phyloP scores from a whole-genome alignment of 2,329 filamentous ascomycete species.

The Aspergillus sp. region DNA sequence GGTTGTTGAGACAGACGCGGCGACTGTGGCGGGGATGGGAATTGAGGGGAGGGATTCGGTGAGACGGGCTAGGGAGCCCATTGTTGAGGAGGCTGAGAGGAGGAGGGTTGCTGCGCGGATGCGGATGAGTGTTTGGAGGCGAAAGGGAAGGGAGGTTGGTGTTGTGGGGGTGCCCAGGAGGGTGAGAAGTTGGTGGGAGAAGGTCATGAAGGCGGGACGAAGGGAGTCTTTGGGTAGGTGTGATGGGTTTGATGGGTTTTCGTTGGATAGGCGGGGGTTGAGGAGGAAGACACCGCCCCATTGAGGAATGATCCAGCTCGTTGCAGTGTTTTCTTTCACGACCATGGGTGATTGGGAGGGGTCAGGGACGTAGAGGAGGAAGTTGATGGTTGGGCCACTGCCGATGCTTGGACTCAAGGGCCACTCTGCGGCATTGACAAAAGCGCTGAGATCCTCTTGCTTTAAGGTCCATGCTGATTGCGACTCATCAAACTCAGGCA shows the following conservation, averaged over 20 bases:
- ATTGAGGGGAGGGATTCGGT: conserved; percentile 80
- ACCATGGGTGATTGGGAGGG: conserved; percentile 55
- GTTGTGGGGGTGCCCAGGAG: conserved; percentile 77
- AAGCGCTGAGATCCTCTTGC: conserved; percentile 83
- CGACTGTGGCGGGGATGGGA: conserved; percentile 80
- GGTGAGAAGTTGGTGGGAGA: conserved; percentile 82
- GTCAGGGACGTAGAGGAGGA: conserved; percentile 82
- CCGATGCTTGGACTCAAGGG: conserved; percentile 91
- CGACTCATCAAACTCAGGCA: conserved; percentile 48
- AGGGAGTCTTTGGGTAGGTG: conserved; percentile 61
- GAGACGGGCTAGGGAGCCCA: conserved; percentile 85
- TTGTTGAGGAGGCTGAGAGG: conserved; percentile 81
- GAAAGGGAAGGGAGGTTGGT: conserved; percentile 70
- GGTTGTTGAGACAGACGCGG: conserved; percentile 73
- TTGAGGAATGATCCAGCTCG: conserved; percentile 90
- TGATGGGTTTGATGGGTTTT: conserved; percentile 30
- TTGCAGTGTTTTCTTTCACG: conserved; percentile 54
- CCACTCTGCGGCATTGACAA: conserved; percentile 98
- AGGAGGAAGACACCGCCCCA: conserved; percentile 78
- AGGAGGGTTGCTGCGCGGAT: conserved; percentile 79
- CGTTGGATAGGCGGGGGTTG: conserved; percentile 41
- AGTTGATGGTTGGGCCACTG: conserved; percentile 88
- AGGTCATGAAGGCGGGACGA: conserved; percentile 75
- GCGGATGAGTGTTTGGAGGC: conserved; percentile 76
- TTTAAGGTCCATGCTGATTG: conserved; percentile 61